phyloP scores from a whole-genome alignment of 345 rosid species.

The Populus pruinosa region DNA sequence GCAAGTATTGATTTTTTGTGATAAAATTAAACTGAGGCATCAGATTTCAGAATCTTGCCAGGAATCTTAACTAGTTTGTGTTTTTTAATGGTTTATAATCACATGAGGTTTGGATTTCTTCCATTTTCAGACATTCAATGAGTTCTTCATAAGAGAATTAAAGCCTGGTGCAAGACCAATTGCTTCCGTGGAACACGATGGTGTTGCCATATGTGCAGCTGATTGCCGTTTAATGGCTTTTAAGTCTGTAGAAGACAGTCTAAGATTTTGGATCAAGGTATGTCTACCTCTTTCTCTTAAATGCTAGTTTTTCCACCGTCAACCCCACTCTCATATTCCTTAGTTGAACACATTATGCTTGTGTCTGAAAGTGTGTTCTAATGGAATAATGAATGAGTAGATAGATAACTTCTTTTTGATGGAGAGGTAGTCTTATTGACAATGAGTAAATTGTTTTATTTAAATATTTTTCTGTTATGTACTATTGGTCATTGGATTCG shows the following conservation, averaged over 20 bases:
- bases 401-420: not conserved
- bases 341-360: not conserved
- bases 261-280: conserved; percentile 92
- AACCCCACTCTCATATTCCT: not conserved
- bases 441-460: not conserved
- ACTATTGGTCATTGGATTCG: not conserved
- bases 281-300: not conserved
- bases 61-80: not conserved
- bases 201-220: conserved; percentile 73
- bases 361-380: not conserved
- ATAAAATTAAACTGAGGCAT: not conserved
- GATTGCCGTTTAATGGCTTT: conserved; percentile 91
- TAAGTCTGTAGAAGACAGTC: conserved; percentile 57
- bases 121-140: conserved; percentile 75
- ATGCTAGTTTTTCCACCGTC: not conserved
- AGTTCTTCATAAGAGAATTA: conserved; percentile 81
- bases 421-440: not conserved
- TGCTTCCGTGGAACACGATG: conserved; percentile 45
- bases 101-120: not conserved
- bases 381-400: not conserved
- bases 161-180: conserved; percentile 79
- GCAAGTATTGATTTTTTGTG: not conserved
- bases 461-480: not conserved
- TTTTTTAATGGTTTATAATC: not conserved
- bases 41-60: not conserved